phyloP scores from a whole-genome alignment of 441 rosid species.

The Breynia disticha region DNA sequence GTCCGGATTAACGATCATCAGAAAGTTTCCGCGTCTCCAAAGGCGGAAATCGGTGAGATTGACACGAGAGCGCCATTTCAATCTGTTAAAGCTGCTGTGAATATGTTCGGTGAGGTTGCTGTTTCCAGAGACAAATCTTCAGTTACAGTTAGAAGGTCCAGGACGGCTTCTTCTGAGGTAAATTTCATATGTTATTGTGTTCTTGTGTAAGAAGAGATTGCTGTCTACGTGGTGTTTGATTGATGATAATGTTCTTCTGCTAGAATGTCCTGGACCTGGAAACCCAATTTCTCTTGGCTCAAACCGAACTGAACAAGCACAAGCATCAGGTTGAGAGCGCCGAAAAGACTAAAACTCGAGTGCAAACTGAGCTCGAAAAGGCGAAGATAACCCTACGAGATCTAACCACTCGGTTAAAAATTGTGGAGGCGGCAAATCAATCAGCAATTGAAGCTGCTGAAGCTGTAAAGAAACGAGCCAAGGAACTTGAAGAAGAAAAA shows the following conservation, averaged over 20 bases:
- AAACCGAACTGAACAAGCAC: slow-evolving; percentile 35
- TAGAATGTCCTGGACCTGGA: slow-evolving; percentile 72
- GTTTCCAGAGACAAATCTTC: slow-evolving; percentile 34
- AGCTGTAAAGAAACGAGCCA: slow-evolving; percentile 37
- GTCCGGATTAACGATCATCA: slow-evolving; percentile 15
- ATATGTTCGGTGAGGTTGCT: slow-evolving; percentile 69
- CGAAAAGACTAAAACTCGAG: slow-evolving; percentile 35
- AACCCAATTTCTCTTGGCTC: slow-evolving; percentile 53
- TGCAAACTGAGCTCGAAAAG: slow-evolving; percentile 46
- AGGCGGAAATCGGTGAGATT: slow-evolving; percentile 77
- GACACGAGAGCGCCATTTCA: slow-evolving; percentile 88
- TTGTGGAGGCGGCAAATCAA: slow-evolving; percentile 41
- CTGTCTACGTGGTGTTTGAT: background rate
- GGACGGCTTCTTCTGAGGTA: slow-evolving; percentile 65
- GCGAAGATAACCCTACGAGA: slow-evolving; percentile 49
- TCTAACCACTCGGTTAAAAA: slow-evolving; percentile 37
- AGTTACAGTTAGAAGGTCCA: slow-evolving; percentile 33
- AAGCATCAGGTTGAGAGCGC: slow-evolving; percentile 41
- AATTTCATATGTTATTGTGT: background rate
- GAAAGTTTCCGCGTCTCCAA: slow-evolving; percentile 24
- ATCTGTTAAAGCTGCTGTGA: slow-evolving; percentile 90
- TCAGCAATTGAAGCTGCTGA: slow-evolving; percentile 47
- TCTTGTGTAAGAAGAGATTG: background rate
- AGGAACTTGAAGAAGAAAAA: slow-evolving; percentile 50
- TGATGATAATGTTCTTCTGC: background rate